Conservation (phyloP, 2,329 filamentous ascomycete species). For the Trichoderma sp. region DNA sequence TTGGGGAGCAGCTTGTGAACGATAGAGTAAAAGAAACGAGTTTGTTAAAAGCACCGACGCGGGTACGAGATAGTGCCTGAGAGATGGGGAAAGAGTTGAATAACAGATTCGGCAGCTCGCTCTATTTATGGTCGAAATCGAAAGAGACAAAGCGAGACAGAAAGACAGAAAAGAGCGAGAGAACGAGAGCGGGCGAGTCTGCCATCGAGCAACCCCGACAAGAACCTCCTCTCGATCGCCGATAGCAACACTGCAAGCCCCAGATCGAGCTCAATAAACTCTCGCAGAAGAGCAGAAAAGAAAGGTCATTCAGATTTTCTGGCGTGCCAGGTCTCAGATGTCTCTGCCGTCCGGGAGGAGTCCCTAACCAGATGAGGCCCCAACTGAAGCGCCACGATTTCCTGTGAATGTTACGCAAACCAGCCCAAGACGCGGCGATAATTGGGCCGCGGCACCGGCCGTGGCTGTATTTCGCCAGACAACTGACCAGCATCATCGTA, state of each 20-base stretch:
- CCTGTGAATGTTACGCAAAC: background rate
- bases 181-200: background rate
- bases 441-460: background rate
- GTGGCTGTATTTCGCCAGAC: background rate
- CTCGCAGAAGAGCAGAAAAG: background rate
- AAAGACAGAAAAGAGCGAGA: background rate
- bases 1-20: background rate
- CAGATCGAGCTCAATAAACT: background rate
- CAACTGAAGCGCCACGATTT: background rate
- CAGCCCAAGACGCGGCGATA: background rate
- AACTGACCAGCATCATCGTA: background rate
- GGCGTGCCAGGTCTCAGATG: background rate
- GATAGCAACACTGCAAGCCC: background rate
- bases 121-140: background rate
- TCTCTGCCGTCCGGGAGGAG: background rate
- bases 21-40: background rate
- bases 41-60: background rate
- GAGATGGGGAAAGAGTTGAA: background rate
- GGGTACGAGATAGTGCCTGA: background rate
- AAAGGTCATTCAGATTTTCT: background rate
- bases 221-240: background rate
- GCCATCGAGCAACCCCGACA: background rate
- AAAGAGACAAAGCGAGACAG: background rate
- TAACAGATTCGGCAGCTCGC: background rate
- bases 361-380: background rate